Conservation (phyloP, 2,329 filamentous ascomycete species). For the Sarocladium kiliense region DNA sequence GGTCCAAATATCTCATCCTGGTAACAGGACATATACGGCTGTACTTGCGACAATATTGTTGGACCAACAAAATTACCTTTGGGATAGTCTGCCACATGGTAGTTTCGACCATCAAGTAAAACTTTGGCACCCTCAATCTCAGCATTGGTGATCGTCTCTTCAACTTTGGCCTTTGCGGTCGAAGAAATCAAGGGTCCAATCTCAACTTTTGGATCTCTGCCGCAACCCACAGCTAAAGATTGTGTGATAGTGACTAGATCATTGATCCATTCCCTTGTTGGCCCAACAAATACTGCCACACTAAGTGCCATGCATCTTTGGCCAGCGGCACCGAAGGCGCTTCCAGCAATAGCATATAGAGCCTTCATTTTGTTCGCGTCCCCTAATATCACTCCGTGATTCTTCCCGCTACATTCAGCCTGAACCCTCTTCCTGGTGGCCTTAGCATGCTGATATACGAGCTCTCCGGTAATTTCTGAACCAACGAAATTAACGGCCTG, state of each 20-base stretch:
- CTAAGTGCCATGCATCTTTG: constrained; percentile 66
- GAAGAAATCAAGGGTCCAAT: constrained; percentile 19
- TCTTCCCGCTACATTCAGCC: constrained; percentile 65
- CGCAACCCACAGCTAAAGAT: constrained; percentile 31
- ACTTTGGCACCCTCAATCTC: constrained; percentile 17
- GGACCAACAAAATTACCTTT: constrained; percentile 19
- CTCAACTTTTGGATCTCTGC: constrained; percentile 14
- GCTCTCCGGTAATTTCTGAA: constrained; percentile 63
- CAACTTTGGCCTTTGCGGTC: constrained; percentile 15
- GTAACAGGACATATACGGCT: constrained; percentile 51
- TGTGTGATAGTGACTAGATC: constrained; percentile 59
- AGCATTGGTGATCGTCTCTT: constrained; percentile 17
- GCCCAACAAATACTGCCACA: constrained; percentile 59
- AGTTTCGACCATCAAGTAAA: constrained; percentile 18
- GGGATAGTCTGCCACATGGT: constrained; percentile 16
- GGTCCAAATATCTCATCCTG: constrained; percentile 25
- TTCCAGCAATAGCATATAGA: constrained; percentile 60
- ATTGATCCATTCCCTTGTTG: constrained; percentile 60
- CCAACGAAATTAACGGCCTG: constrained; percentile 66
- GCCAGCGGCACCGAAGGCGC: constrained; percentile 62
- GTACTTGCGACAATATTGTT: constrained; percentile 73
- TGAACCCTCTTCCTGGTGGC: constrained; percentile 67
- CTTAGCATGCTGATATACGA: constrained; percentile 60
- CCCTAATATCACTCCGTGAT: constrained; percentile 61
- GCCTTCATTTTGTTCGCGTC: constrained; percentile 66